Base-by-base conservation (phyloP, 257 asterid genomes). In the Osmanthus fragrans region DNA sequence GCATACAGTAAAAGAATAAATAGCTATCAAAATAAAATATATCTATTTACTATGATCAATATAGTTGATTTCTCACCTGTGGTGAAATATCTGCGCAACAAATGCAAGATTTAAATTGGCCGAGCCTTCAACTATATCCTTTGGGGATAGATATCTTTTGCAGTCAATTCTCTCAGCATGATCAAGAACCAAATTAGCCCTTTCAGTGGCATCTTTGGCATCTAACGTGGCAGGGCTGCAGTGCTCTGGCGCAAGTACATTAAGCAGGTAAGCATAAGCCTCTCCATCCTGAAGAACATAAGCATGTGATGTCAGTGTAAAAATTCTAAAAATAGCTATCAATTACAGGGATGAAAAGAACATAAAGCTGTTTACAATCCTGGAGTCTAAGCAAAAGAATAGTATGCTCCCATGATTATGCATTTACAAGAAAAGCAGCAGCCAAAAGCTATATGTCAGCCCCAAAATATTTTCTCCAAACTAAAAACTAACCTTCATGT, bases 281-380 rank as follows among this genome's bases (percentile, higher is more conserved):
- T 95, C 98, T 80, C 97, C 99, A 81, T 95, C 99, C 99, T 95
- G 86, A 82, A n/a, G n/a, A n/a, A n/a, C n/a, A n/a, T n/a, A n/a
- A n/a, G n/a, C n/a, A n/a, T n/a, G n/a, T n/a, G n/a, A 74, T 63
- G 34, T 39, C 68, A 73, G 56, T n/a, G 25, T 37, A 70, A 23
- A 42, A 63, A 69, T 49, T 6, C 64, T 23, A 9, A 34, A 63
- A 72, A 13, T 36, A 56, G 69, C 33, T 60, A 23, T 74, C 68
- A 76, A 68, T 71, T 60, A 69, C 36, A 21, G 74, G 34, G 16
- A 60, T 37, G 83, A 79, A 65, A 67, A 45, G 60, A 60, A 18
- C 16, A 7, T 67, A 87, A 69, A 76, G 33, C 70, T 73, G 32
- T 29, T 34, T 21, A 33, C 73, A 73, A 60, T 33, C 49, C 68